Evolutionary conservation across 331 rosid genomes (phyloP).

Genomic region (Rosa hybrid): DNA sequence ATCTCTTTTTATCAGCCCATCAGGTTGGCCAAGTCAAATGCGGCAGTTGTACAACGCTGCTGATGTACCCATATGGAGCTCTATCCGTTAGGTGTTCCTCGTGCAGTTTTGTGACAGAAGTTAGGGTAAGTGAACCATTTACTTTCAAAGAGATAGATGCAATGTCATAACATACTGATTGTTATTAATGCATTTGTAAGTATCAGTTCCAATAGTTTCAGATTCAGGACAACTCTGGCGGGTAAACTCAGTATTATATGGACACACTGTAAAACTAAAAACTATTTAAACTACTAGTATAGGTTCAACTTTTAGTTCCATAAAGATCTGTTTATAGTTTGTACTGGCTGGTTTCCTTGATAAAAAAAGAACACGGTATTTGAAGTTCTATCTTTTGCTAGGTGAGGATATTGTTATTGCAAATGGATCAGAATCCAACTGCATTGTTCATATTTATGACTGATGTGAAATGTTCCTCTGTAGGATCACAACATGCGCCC

Average conservation of each 20-base stretch:
- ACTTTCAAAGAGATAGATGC: background rate
- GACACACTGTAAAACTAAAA: background rate
- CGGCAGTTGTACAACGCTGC: slow-evolving; percentile 66
- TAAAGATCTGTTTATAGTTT: background rate
- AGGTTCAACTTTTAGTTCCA: background rate
- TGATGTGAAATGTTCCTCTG: slow-evolving; percentile 28
- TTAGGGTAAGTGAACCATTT: slow-evolving; percentile 58
- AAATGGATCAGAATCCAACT: background rate
- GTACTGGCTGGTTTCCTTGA: background rate
- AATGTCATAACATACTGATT: background rate
- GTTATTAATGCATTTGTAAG: background rate
- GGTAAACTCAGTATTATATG: background rate
- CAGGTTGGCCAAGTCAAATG: slow-evolving; percentile 87
- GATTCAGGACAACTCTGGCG: background rate
- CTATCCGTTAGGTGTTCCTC: slow-evolving; percentile 78
- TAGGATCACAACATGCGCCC: slow-evolving; percentile 78
- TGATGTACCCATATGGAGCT: slow-evolving; percentile 87
- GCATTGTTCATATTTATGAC: background rate
- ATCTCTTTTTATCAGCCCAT: slow-evolving; percentile 58
- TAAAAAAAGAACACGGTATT: too few species aligned
- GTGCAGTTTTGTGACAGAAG: slow-evolving; percentile 69
- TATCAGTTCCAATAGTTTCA: background rate
- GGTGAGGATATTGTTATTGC: background rate
- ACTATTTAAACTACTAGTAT: background rate
- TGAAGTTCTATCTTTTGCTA: background rate